Percentiles rank a stretch among this genome's conserved stretches.
Conservation (phyloP, 148 eudicot genomes). For the Dysphania ambrosioides region DNA sequence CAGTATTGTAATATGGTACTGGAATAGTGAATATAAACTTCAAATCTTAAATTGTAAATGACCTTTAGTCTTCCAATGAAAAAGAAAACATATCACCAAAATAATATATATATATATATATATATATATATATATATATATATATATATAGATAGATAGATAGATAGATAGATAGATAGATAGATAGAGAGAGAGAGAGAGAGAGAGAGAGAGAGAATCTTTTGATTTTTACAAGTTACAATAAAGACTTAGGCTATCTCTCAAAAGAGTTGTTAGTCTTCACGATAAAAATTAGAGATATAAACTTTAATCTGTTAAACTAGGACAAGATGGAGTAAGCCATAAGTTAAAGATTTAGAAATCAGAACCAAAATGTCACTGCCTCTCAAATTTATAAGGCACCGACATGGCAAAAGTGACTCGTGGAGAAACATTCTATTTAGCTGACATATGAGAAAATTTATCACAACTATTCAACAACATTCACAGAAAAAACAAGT, state of each 20-base stretch:
- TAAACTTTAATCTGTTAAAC: neutral
- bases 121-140: no score
- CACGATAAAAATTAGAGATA: neutral
- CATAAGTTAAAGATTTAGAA: neutral
- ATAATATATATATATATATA: no score
- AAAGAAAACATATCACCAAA: neutral
- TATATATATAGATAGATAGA: no score
- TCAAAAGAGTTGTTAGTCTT: neutral
- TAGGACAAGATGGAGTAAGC: neutral
- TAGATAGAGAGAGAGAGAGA: no score
- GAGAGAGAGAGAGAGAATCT: neutral
- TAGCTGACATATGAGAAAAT: neutral
- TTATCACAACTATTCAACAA: neutral
- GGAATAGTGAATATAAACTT: neutral
- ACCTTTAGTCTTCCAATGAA: neutral
- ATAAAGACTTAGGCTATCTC: neutral
- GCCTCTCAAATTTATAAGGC: neutral
- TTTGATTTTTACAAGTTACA: neutral
- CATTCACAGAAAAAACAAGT: neutral
- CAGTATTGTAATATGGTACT: conserved; percentile 3
- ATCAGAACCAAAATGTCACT: neutral
- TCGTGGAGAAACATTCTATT: neutral
- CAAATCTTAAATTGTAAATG: neutral
- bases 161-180: no score
- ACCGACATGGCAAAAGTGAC: neutral